Base-by-base conservation (phyloP, 2,329 filamentous ascomycete species). In the Penicillium decumbens region DNA sequence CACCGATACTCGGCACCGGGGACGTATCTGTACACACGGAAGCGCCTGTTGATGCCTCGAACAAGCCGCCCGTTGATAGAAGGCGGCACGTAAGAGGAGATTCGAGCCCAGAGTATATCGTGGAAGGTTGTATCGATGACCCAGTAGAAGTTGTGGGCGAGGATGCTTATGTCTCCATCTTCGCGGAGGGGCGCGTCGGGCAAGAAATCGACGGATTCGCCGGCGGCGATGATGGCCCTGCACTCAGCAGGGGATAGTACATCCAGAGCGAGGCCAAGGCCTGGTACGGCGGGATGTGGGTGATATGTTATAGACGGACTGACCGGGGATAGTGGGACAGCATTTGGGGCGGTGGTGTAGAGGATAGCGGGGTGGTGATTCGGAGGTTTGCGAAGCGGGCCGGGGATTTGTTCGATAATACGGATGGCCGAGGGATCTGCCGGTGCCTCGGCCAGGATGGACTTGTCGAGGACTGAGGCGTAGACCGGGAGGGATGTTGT, bases 121-220 rank as follows among this genome's bases (percentile, higher is more conserved):
- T 83, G 80, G 64, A 87, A 87, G 0, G 75, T 72, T 20, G 75
- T 72, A 56, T 88, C 84, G 10, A 83, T 75, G 7, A 88, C 75
- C 84, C 84, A 88, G 71, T 87, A 87, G 58, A 88, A 86, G 65
- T 87, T 88, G 70, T 88, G 84, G 0, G 84, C 84, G 1, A 87
- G 67, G 41, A 87, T 77, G 59, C 82, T 85, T 23, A 76, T 75
- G 45, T 85, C 82, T 13, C 80, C 81, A 48, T 83, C 81, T n/a
- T 82, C 80, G 2, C 82, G 79, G 27, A 87, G 71, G 0, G 84
- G 84, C 0, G 82, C 81, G 59, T 88, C 85, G 0, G 85, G 84
- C 0, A 84, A 73, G 55, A 87, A 88, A 6, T 79, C 78, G 40
- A 86, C 77, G 0, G 75, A 75, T 63, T 88, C 85, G 4, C 80